Percentiles rank a stretch among this genome's conserved stretches.
Evolutionary conservation across 345 rosid species (phyloP).

Genomic region (Heritiera fomes): DNA sequence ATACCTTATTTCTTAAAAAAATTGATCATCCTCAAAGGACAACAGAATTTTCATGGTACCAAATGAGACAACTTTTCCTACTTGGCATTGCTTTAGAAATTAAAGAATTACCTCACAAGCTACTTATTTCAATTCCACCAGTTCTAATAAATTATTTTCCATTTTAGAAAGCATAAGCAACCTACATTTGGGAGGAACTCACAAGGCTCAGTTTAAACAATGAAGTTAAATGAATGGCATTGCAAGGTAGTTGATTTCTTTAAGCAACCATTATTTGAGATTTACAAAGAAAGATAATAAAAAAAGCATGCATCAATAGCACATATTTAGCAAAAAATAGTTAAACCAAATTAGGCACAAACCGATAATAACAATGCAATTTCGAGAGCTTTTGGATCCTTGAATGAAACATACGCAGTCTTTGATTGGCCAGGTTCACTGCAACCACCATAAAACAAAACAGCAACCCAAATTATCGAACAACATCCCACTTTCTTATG

Average conservation of each 20-base stretch:
- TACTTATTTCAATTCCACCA: slow-evolving; percentile 9
- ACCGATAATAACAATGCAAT: slow-evolving; percentile 87
- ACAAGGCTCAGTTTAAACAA: neutral
- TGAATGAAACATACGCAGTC: slow-evolving; percentile 82
- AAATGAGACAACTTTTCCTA: neutral
- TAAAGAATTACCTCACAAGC: slow-evolving; percentile 8
- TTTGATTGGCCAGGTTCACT: slow-evolving; percentile 56
- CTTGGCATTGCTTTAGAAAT: slow-evolving; percentile 2
- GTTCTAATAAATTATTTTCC: neutral
- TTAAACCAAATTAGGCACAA: slow-evolving; percentile 19
- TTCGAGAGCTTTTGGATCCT: slow-evolving; percentile 84
- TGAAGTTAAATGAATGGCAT: neutral
- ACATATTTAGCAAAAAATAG: neutral
- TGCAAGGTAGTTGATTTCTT: neutral
- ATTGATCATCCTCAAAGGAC: neutral
- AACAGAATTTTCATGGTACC: neutral
- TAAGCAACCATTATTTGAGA: neutral
- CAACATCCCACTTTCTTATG: neutral
- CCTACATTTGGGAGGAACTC: slow-evolving; percentile 7
- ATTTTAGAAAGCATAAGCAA: slow-evolving; percentile 12
- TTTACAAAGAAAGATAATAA: neutral
- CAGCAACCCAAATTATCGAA: slow-evolving; percentile 12
- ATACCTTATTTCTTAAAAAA: neutral
- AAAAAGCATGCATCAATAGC: neutral
- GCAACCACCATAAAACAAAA: slow-evolving; percentile 33